Percentiles rank a stretch among this genome's conserved stretches.
phyloP scores from a whole-genome alignment of 1,139 yeast genomes.

The Blastobotrys malaysiensis region DNA sequence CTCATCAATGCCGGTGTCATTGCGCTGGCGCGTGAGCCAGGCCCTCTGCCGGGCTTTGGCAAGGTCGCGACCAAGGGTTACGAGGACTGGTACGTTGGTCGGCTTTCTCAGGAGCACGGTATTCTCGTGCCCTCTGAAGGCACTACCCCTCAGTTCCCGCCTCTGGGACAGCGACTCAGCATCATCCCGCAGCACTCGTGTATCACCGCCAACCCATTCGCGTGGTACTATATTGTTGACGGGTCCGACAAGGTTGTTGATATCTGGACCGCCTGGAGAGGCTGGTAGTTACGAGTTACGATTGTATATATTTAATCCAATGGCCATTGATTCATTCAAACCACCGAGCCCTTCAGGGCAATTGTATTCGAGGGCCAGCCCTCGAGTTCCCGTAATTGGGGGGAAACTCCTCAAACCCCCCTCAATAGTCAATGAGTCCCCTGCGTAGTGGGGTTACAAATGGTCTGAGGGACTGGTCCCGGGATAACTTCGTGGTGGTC shows the following conservation, averaged over 20 bases:
- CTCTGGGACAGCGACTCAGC: slow-evolving; percentile 50
- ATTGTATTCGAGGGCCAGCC: too few species aligned
- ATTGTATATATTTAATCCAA: neutral
- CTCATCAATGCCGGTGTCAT: slow-evolving; percentile 70
- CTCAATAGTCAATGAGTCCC: too few species aligned
- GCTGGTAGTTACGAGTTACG: slow-evolving; percentile 36
- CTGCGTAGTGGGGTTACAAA: too few species aligned
- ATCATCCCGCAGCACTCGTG: slow-evolving; percentile 72
- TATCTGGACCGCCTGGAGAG: slow-evolving; percentile 68
- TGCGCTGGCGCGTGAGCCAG: slow-evolving; percentile 59
- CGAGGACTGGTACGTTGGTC: slow-evolving; percentile 46
- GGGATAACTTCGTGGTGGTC: too few species aligned
- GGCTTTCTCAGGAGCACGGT: slow-evolving; percentile 55
- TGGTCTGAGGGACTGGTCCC: too few species aligned
- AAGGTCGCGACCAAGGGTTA: slow-evolving; percentile 38
- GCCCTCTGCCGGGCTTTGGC: slow-evolving; percentile 45
- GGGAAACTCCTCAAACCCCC: too few species aligned
- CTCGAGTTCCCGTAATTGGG: too few species aligned
- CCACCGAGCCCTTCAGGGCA: too few species aligned
- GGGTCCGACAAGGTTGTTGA: slow-evolving; percentile 52
- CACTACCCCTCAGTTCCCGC: slow-evolving; percentile 32
- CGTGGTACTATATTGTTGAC: slow-evolving; percentile 49
- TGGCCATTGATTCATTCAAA: too few species aligned
- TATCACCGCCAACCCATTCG: slow-evolving; percentile 61
- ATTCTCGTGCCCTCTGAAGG: slow-evolving; percentile 45